These are phyloP conservation scores for Suillus lakei DNA, from an alignment of 768 basidiomycete genomes.

Conservation along the genomic window DNA sequence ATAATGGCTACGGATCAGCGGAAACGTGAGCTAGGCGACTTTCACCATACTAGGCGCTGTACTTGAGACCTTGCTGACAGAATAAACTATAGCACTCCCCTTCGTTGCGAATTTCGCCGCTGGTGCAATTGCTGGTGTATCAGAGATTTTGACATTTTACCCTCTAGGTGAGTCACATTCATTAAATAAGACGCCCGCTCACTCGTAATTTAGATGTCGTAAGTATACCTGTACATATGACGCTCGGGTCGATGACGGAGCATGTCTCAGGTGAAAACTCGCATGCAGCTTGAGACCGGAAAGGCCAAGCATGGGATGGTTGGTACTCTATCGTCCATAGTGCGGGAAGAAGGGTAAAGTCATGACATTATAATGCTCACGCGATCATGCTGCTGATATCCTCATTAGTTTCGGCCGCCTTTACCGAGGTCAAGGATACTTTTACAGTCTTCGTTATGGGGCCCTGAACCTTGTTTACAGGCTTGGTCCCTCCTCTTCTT, in stretches of 20 bases:
- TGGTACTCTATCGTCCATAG: conserved; percentile 80
- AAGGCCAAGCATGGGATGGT: conserved; percentile 78
- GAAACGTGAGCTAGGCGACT: conserved; percentile 30
- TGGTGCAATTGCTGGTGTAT: conserved; percentile 94
- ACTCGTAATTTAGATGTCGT: conserved; percentile 78
- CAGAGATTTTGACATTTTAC: conserved; percentile 84
- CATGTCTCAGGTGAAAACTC: conserved; percentile 84
- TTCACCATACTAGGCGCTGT: background rate
- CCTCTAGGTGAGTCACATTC: conserved; percentile 72
- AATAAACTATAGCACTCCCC: conserved; percentile 64
- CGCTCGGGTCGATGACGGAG: conserved; percentile 11
- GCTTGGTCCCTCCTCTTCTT: conserved; percentile 93
- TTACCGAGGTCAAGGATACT: conserved; percentile 70
- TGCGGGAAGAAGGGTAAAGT: conserved; percentile 88
- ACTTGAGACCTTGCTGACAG: conserved; percentile 9
- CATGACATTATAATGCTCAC: conserved; percentile 14
- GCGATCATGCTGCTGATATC: conserved; percentile 19
- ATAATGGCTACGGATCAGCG: conserved; percentile 36
- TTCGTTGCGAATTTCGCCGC: conserved; percentile 91
- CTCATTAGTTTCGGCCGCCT: conserved; percentile 69
- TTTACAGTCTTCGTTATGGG: background rate
- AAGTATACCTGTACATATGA: conserved; percentile 37
- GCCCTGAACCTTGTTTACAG: conserved; percentile 37
- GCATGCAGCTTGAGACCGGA: conserved; percentile 95
- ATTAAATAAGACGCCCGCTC: conserved; percentile 1